These are phyloP conservation scores for Akanthomyces muscarius DNA, from an alignment of 2,329 filamentous ascomycete species.

Conservation along the genomic window DNA sequence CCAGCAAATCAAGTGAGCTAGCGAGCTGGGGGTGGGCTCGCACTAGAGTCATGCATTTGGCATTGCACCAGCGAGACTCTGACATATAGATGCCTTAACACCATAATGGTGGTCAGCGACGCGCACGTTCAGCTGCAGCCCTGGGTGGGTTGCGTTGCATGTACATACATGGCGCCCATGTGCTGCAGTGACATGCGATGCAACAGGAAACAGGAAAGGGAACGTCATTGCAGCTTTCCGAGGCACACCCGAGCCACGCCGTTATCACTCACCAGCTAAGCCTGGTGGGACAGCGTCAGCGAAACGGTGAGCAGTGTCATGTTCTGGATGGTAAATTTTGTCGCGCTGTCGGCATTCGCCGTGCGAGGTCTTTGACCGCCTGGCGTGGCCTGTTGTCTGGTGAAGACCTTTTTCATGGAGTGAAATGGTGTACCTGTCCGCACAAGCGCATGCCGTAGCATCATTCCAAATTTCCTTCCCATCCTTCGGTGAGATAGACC, in stretches of 20 bases:
- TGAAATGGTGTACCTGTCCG: not conserved
- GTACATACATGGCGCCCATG: not conserved
- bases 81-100: not conserved
- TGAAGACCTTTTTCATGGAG: not conserved
- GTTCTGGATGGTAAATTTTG: not conserved
- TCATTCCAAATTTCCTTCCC: not conserved
- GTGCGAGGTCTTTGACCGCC: not conserved
- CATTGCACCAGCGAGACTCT: not conserved
- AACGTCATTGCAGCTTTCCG: constrained; percentile 5
- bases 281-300: not conserved
- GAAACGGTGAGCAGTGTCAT: not conserved
- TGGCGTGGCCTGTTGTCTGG: not conserved
- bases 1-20: not conserved
- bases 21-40: not conserved
- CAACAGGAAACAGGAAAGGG: not conserved
- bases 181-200: not conserved
- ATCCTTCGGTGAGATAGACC: not conserved
- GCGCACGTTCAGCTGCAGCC: not conserved
- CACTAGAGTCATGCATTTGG: not conserved
- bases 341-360: not conserved
- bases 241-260: not conserved
- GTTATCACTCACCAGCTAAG: not conserved
- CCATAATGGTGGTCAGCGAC: not conserved
- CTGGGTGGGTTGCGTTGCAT: not conserved
- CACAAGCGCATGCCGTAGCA: not conserved